Percentiles rank a stretch among this genome's conserved stretches.
Conservation (phyloP, 768 basidiomycete species). For the Mycena vulgaris region DNA sequence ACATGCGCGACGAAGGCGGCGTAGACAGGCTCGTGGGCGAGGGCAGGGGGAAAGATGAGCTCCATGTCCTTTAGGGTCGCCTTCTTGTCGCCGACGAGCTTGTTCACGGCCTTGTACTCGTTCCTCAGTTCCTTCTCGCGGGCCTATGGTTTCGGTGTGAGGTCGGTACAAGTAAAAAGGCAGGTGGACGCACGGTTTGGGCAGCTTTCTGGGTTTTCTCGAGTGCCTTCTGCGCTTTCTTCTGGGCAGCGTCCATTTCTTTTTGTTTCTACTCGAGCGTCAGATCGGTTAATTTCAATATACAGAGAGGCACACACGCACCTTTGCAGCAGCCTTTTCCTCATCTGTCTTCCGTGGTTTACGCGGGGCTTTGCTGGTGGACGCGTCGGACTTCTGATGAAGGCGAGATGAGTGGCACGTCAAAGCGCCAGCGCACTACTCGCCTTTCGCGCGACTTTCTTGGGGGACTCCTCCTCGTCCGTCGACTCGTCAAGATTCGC, state of each 20-base stretch:
- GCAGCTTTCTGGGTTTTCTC: conserved; percentile 20
- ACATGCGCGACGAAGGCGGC: conserved; percentile 9
- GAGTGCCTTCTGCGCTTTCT: conserved; percentile 29
- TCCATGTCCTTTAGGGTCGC: conserved; percentile 33
- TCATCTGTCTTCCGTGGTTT: conserved; percentile 30
- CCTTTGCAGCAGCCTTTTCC: conserved; percentile 31
- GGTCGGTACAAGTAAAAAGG: not conserved
- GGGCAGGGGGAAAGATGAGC: conserved; percentile 26
- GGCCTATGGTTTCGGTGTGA: conserved; percentile 2
- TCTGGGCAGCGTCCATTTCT: conserved; percentile 10
- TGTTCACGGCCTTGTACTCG: conserved; percentile 28
- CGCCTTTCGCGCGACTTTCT: conserved; percentile 31
- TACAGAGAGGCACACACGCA: not conserved
- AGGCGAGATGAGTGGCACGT: not conserved
- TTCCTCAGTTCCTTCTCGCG: conserved; percentile 22
- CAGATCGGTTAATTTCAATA: not conserved
- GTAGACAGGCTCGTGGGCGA: not conserved
- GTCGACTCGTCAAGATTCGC: not conserved
- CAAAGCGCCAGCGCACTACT: not conserved
- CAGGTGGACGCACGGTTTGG: conserved; percentile 4
- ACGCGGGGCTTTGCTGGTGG: conserved; percentile 8
- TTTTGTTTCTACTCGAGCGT: conserved; percentile 13
- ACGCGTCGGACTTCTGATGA: not conserved
- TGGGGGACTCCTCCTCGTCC: conserved; percentile 27
- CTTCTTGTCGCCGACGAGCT: conserved; percentile 37